These are phyloP conservation scores for Alternaria viburni DNA, from an alignment of 2,329 filamentous ascomycete species.

Conservation along the genomic window DNA sequence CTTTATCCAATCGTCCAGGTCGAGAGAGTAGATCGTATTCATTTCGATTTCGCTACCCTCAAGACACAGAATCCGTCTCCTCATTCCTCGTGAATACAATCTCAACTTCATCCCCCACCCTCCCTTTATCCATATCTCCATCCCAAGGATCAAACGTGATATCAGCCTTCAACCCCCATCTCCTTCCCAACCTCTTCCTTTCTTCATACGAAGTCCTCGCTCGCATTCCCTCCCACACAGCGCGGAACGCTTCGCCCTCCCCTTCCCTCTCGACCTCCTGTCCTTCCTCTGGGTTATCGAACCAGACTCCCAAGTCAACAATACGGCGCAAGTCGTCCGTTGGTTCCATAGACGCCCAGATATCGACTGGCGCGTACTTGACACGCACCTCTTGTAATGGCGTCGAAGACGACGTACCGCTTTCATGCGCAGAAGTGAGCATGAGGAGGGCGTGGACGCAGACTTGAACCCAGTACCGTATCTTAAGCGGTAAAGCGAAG, in stretches of 20 bases:
- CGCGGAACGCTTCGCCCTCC: slow-evolving; percentile 43
- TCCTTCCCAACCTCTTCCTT: slow-evolving; percentile 3
- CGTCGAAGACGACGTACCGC: neutral
- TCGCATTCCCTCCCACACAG: slow-evolving; percentile 30
- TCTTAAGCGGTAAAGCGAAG: slow-evolving; percentile 35
- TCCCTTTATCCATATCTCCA: slow-evolving; percentile 35
- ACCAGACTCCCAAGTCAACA: slow-evolving; percentile 37
- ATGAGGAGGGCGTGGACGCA: slow-evolving; percentile 38
- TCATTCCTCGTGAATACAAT: slow-evolving; percentile 34
- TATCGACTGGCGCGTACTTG: slow-evolving; percentile 42
- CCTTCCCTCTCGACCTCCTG: slow-evolving; percentile 25
- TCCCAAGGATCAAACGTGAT: slow-evolving; percentile 40
- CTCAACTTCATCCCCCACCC: slow-evolving; percentile 44
- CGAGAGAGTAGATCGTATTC: neutral
- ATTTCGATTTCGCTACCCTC: too few species aligned
- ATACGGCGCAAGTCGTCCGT: slow-evolving; percentile 37
- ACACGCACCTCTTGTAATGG: slow-evolving; percentile 30
- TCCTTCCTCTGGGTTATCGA: slow-evolving; percentile 24
- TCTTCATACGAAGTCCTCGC: slow-evolving; percentile 17
- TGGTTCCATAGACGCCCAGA: slow-evolving; percentile 46
- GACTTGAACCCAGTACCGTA: slow-evolving; percentile 44
- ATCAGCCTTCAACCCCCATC: slow-evolving; percentile 20
- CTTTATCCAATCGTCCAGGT: neutral
- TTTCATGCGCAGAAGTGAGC: slow-evolving; percentile 13
- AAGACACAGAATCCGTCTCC: neutral